These are phyloP conservation scores for Myrica gale DNA, from an alignment of 306 rosid genomes.

Conservation along the genomic window DNA sequence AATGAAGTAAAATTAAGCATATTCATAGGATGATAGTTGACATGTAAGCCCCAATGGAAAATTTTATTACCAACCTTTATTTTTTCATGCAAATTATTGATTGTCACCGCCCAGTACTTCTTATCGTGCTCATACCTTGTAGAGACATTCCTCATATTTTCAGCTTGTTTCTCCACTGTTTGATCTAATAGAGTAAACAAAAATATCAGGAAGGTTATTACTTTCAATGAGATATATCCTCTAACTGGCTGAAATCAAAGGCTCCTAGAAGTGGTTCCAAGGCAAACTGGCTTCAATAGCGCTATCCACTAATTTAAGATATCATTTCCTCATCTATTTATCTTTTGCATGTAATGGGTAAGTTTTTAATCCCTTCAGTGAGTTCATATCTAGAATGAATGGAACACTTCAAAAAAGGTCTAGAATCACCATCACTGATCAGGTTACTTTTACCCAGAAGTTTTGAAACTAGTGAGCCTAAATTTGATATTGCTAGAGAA, in stretches of 20 bases:
- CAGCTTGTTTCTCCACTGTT: slow-evolving; percentile 71
- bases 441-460: neutral
- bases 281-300: slow-evolving; percentile 2
- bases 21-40: slow-evolving; percentile 3
- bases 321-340: neutral
- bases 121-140: slow-evolving; percentile 62
- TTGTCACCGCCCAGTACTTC: slow-evolving; percentile 60
- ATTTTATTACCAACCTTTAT: slow-evolving; percentile 47
- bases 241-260: neutral
- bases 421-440: neutral
- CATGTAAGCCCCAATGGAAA: slow-evolving; percentile 5
- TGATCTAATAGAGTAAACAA: slow-evolving; percentile 48
- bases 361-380: too few relatives aligned
- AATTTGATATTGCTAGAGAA: neutral
- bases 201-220: slow-evolving; percentile 18
- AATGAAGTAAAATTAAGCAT: slow-evolving; percentile 11
- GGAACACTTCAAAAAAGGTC: neutral
- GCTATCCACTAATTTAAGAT: slow-evolving; percentile 5
- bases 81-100: slow-evolving; percentile 53
- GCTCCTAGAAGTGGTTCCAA: slow-evolving; percentile 6
- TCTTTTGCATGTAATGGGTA: neutral
- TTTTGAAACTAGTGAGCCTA: neutral
- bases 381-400: neutral
- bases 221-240: neutral
- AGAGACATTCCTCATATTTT: slow-evolving; percentile 53